phyloP scores from a whole-genome alignment of 2,329 filamentous ascomycete genomes.

The Leptographium galeiforme region DNA sequence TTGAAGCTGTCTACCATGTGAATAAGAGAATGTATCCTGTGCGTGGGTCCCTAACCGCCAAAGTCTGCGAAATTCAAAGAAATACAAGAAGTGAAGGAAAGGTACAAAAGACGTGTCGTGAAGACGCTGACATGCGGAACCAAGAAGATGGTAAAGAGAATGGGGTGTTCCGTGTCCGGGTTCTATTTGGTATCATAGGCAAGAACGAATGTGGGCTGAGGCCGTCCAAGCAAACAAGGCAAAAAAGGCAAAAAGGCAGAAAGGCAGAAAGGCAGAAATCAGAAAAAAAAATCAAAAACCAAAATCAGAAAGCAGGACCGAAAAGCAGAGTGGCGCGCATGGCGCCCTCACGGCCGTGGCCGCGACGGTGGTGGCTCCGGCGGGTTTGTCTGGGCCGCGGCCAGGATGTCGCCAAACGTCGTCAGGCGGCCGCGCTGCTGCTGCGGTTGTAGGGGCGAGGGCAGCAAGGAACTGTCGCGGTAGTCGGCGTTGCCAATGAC shows the following conservation, averaged over 20 bases:
- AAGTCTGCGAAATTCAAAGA: background rate
- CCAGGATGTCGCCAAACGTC: constrained; percentile 41
- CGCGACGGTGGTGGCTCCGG: too few relatives aligned
- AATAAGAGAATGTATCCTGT: too few relatives aligned
- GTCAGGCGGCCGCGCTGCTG: constrained; percentile 20
- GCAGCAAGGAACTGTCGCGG: background rate
- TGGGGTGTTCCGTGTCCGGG: background rate
- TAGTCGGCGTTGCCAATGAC: constrained; percentile 19
- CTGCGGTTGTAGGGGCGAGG: background rate
- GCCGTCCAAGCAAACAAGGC: too few relatives aligned
- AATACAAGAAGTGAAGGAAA: constrained; percentile 12
- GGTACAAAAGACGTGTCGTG: background rate
- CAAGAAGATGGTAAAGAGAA: background rate
- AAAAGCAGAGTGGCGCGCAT: too few relatives aligned
- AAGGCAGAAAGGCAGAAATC: background rate
- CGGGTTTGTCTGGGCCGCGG: constrained; percentile 27
- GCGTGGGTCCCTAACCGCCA: too few relatives aligned
- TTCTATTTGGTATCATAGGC: constrained; percentile 5
- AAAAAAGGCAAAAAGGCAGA: too few relatives aligned
- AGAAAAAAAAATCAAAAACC: background rate
- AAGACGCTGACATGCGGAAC: background rate
- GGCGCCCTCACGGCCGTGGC: too few relatives aligned
- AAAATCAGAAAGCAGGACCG: background rate
- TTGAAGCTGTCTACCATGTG: too few relatives aligned
- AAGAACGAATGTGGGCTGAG: background rate